A percentile compares a stretch with the other conserved stretches of the same genome.
These are phyloP conservation scores for Kwoniella europaea DNA, from an alignment of 768 basidiomycete species.

Conservation along the genomic window DNA sequence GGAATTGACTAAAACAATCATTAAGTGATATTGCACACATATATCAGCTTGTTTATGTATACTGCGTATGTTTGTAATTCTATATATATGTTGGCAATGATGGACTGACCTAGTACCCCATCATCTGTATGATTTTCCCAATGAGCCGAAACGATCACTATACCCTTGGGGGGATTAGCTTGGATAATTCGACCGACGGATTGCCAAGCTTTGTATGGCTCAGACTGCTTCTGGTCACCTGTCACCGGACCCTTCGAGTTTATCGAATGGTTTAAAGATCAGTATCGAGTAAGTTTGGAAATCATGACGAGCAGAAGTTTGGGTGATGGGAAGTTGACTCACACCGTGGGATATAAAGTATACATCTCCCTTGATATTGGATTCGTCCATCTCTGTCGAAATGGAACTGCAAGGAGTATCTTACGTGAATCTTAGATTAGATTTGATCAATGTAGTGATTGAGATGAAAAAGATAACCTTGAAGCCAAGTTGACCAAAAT, in stretches of 20 bases:
- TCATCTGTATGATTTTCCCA: conserved; percentile 40
- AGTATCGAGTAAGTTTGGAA: too few species aligned
- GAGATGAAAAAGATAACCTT: too few species aligned
- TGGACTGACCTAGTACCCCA: conserved; percentile 24
- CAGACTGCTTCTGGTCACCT: conserved; percentile 34
- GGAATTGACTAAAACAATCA: conserved; percentile 36
- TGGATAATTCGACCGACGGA: conserved; percentile 28
- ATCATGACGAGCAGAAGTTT: too few species aligned
- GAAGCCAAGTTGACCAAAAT: too few species aligned
- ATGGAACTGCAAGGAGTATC: too few species aligned
- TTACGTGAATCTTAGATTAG: too few species aligned
- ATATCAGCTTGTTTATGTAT: too few species aligned
- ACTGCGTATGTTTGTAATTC: too few species aligned
- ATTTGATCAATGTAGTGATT: too few species aligned
- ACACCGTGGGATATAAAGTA: conserved; percentile 56
- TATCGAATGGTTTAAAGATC: too few species aligned
- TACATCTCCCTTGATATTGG: conserved; percentile 32
- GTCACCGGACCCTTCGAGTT: conserved; percentile 44
- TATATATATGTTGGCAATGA: neutral
- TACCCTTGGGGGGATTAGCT: conserved; percentile 37
- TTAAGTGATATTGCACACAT: too few species aligned
- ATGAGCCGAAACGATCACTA: conserved; percentile 52
- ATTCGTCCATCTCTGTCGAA: neutral
- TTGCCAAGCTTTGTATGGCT: conserved; percentile 49
- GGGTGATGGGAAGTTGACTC: neutral